A percentile compares a stretch with the other conserved stretches of the same genome.
Evolutionary conservation across 1,139 yeast genomes (phyloP).

Genomic region (Suhomyces chickasaworum): DNA sequence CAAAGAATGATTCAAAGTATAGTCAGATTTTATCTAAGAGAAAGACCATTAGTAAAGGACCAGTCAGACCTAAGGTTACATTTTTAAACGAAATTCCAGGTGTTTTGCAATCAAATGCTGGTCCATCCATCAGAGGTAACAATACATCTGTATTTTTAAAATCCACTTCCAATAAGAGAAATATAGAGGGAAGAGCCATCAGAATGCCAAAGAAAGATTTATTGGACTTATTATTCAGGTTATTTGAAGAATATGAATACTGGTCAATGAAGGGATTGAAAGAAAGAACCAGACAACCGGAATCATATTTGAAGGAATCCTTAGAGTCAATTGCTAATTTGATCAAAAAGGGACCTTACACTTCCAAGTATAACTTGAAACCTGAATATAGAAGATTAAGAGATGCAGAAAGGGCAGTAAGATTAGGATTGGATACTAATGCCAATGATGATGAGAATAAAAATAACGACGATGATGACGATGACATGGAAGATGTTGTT

Average conservation of each 20-base stretch:
- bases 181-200: constrained; percentile 82
- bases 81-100: constrained; percentile 84
- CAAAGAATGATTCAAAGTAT: constrained; percentile 71
- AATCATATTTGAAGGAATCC: constrained; percentile 86
- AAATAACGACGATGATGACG: constrained; percentile 49
- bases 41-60: constrained; percentile 46
- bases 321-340: constrained; percentile 86
- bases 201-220: constrained; percentile 93
- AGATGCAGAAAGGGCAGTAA: constrained; percentile 74
- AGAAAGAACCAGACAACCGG: constrained; percentile 96
- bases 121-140: constrained; percentile 74
- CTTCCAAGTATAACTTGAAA: constrained; percentile 84
- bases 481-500: constrained; percentile 49
- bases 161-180: constrained; percentile 37
- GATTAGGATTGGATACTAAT: constrained; percentile 46
- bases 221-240: constrained; percentile 80
- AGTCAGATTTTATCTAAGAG: constrained; percentile 49
- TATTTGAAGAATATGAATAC: constrained; percentile 93
- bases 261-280: constrained; percentile 95
- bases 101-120: constrained; percentile 80
- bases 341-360: constrained; percentile 94
- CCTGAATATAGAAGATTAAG: constrained; percentile 85
- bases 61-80: constrained; percentile 70
- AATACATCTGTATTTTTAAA: constrained; percentile 64
- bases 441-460: constrained; percentile 50